phyloP scores from a whole-genome alignment of 176 grass and related monocot genomes.

The Oryza coarctata region DNA sequence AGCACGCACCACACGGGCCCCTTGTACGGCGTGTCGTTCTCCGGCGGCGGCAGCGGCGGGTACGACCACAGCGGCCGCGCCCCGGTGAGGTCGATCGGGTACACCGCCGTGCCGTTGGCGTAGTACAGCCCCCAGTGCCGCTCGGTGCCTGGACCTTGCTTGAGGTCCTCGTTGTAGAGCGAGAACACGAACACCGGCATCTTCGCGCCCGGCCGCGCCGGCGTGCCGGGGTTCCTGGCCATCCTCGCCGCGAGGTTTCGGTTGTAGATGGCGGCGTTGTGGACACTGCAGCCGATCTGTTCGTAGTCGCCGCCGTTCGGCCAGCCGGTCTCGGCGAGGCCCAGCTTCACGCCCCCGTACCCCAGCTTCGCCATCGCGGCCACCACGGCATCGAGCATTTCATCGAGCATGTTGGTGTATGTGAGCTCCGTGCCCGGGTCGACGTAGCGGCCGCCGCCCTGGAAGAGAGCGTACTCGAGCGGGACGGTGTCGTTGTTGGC shows the following conservation, averaged over 20 bases:
- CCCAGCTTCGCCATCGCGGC: conserved; percentile 67
- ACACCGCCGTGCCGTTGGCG: conserved; percentile 49
- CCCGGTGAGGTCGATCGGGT: conserved; percentile 66
- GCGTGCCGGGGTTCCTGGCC: conserved; percentile 52
- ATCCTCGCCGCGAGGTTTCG: conserved; percentile 60
- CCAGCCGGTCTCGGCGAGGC: conserved; percentile 82
- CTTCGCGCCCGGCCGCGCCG: conserved; percentile 44
- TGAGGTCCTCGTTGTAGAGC: conserved; percentile 88
- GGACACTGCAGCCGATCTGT: conserved; percentile 62
- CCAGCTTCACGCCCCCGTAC: conserved; percentile 60
- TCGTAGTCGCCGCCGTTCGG: conserved; percentile 75
- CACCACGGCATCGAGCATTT: conserved; percentile 78
- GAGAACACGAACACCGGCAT: conserved; percentile 86
- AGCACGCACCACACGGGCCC: conserved; percentile 75
- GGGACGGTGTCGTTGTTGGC: conserved; percentile 36
- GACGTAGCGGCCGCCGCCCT: conserved; percentile 37
- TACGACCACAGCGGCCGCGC: conserved; percentile 44
- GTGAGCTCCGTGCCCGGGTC: conserved; percentile 52
- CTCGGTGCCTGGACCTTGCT: conserved; percentile 61
- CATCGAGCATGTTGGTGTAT: conserved; percentile 85
- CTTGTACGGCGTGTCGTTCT: conserved; percentile 62
- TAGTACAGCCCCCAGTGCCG: conserved; percentile 85
- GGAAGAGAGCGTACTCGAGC: conserved; percentile 68
- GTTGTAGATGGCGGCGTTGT: conserved; percentile 78
- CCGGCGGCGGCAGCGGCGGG: conserved; percentile 47